A percentile compares a stretch with the other conserved stretches of the same genome.
Evolutionary conservation across 140 eudicot species (phyloP).

Genomic region (Flaveria floridana): DNA sequence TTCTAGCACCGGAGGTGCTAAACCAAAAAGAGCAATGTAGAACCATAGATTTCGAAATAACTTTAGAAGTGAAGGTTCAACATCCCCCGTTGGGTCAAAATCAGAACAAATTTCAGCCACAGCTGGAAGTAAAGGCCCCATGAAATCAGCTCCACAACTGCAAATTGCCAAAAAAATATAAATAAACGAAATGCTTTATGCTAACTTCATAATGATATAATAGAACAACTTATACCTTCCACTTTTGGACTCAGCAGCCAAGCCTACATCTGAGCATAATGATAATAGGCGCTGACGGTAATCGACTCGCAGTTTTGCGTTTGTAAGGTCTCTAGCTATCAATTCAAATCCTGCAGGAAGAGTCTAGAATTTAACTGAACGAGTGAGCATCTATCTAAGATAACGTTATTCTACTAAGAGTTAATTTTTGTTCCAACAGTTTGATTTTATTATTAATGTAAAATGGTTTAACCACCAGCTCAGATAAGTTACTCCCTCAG

Average conservation of each 20-base stretch:
- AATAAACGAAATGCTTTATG: background rate
- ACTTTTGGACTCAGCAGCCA: slow-evolving; percentile 94
- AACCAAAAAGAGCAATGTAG: slow-evolving; percentile 91
- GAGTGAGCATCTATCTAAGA: slow-evolving; percentile 55
- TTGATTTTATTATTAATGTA: slow-evolving; percentile 16
- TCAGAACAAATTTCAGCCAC: slow-evolving; percentile 99
- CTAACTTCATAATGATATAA: slow-evolving; percentile 20
- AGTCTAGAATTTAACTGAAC: slow-evolving; percentile 84
- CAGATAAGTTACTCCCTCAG: slow-evolving; percentile 10
- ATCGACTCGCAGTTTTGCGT: slow-evolving; percentile 66
- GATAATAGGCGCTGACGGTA: slow-evolving; percentile 92
- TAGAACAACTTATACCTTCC: slow-evolving; percentile 62
- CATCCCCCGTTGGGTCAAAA: slow-evolving; percentile 78
- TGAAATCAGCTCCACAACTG: slow-evolving; percentile 98
- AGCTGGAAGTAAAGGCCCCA: slow-evolving; percentile 98
- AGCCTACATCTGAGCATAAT: slow-evolving; percentile 98
- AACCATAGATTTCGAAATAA: slow-evolving; percentile 97
- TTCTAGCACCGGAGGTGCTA: slow-evolving; percentile 87
- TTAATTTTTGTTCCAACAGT: slow-evolving; percentile 9
- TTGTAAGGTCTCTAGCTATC: slow-evolving; percentile 74
- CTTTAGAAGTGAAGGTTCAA: slow-evolving; percentile 90
- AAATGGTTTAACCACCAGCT: slow-evolving; percentile 17
- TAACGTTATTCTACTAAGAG: slow-evolving; percentile 5
- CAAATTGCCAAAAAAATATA: slow-evolving; percentile 23
- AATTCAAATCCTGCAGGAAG: slow-evolving; percentile 93